These are phyloP conservation scores for Tetracladium maxilliforme DNA, from an alignment of 2,329 filamentous ascomycete genomes.

Conservation along the genomic window DNA sequence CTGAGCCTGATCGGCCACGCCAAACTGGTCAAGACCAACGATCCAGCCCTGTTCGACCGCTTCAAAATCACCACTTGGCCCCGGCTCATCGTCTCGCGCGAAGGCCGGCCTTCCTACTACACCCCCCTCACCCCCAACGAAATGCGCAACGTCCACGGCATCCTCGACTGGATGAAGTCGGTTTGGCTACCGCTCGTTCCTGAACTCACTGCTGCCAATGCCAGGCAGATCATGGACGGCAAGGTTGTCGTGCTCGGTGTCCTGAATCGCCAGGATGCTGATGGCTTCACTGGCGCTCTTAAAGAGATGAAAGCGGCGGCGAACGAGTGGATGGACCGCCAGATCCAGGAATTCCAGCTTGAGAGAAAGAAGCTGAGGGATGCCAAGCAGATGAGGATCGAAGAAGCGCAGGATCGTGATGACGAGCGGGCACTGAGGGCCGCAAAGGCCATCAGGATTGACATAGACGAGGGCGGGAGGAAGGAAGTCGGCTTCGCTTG, in stretches of 20 bases:
- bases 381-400: constrained; percentile 86
- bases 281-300: constrained; percentile 64
- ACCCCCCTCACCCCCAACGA: constrained; percentile 74
- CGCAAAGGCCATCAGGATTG: constrained; percentile 83
- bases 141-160: constrained; percentile 73
- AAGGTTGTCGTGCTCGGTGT: constrained; percentile 92
- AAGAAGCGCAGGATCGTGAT: constrained; percentile 86
- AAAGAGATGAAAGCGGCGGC: constrained; percentile 92
- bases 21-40: constrained; percentile 82
- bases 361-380: constrained; percentile 89
- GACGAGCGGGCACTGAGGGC: constrained; percentile 76
- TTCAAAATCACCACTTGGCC: constrained; percentile 98
- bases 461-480: constrained; percentile 74
- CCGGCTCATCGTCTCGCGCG: constrained; percentile 75
- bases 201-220: constrained; percentile 81
- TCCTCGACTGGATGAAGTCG: constrained; percentile 86
- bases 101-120: constrained; percentile 84
- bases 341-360: constrained; percentile 79
- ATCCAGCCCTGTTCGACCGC: constrained; percentile 56
- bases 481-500: constrained; percentile 92
- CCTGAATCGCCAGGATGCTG: constrained; percentile 63
- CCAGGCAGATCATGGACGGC: constrained; percentile 86
- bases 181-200: constrained; percentile 95
- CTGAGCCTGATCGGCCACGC: constrained; percentile 83
- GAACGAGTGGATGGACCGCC: constrained; percentile 95